Base-by-base conservation (phyloP, 2,329 filamentous ascomycete species). In the Cryphonectria radicalis region DNA sequence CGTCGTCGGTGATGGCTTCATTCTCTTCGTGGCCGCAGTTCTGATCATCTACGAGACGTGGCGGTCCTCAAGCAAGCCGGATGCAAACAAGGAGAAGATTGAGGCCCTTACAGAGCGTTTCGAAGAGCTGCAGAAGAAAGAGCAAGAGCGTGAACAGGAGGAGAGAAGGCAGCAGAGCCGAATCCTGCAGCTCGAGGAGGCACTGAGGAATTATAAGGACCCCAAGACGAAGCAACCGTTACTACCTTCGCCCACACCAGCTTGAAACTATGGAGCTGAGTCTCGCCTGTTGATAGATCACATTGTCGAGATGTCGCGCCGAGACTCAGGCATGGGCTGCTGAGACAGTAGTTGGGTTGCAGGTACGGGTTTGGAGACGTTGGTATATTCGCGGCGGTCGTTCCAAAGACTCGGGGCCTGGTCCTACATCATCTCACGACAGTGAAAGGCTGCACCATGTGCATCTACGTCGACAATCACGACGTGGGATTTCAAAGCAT, bases 11-110 rank as follows among this genome's bases (percentile, higher is more conserved):
- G 89, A 91, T 74, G 81, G 82, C 22, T 91, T 91, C 76, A 91
- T 91, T 72, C 83, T 91, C 28, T 77, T 84, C 7, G 88, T 91
- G 37, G 89, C 88, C 8, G 81, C 83, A 19, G 84, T 79, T 28
- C 78, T 91, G 66, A 85, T 91, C 70, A 79, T 90, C 50, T 91
- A 88, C 78, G 89, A 91, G 79, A 90, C 88, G 74, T 87, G 88
- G 78, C 86, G 84, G 74, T 81, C 86, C 10, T 83, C 85, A n/a
- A 81, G 84, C 75, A 91, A 91, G 78, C 89, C 89, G 11, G 89
- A 91, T 75, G 74, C 81, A 68, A 89, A 88, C 75, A 80, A 83
- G 60, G 85, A 88, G 76, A 85, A 80, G 73, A 84, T 90, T 69
- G 82, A 85, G 37, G 85, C 85, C 70, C 81, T 90, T 37, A 80